A percentile compares a stretch with the other conserved stretches of the same genome.
phyloP scores from a whole-genome alignment of 805 yeast genomes.

The Suhomyces tanzawaensis region DNA sequence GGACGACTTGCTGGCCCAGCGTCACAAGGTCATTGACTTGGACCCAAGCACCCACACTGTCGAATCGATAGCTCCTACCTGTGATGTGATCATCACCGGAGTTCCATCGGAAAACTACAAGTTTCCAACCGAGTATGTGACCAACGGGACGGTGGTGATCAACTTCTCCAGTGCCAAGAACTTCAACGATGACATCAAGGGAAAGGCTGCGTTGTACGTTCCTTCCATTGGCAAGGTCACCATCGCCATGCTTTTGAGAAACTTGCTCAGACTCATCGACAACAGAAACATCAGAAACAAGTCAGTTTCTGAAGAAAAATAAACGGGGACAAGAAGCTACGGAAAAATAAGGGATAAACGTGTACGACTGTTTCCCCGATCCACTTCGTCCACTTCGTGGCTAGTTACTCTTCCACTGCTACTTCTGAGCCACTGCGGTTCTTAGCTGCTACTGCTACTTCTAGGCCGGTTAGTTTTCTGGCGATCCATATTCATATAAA shows the following conservation, averaged over 20 bases:
- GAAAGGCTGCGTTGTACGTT: slow-evolving; percentile 85
- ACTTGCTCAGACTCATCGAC: slow-evolving; percentile 75
- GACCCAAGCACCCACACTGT: slow-evolving; percentile 52
- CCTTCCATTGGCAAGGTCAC: slow-evolving; percentile 97
- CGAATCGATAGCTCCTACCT: slow-evolving; percentile 62
- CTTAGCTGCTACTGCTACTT: too few relatives aligned
- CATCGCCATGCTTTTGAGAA: slow-evolving; percentile 89
- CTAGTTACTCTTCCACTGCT: too few relatives aligned
- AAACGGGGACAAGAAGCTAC: slow-evolving; percentile 5
- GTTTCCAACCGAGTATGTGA: slow-evolving; percentile 77
- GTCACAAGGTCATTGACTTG: slow-evolving; percentile 69
- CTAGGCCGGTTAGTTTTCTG: too few relatives aligned
- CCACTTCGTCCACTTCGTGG: too few relatives aligned
- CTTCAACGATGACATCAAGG: slow-evolving; percentile 78
- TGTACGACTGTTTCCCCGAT: background rate
- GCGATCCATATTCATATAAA: too few relatives aligned
- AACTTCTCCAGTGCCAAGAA: slow-evolving; percentile 89
- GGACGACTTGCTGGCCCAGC: slow-evolving; percentile 74
- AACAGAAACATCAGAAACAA: slow-evolving; percentile 45
- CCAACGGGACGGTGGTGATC: slow-evolving; percentile 86
- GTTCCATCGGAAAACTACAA: slow-evolving; percentile 84
- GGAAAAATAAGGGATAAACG: background rate
- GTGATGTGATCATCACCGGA: slow-evolving; percentile 95
- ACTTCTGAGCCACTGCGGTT: too few relatives aligned
- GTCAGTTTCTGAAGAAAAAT: too few relatives aligned